phyloP scores from a whole-genome alignment of 495 filamentous ascomycete genomes.

The Durotheca rogersii region DNA sequence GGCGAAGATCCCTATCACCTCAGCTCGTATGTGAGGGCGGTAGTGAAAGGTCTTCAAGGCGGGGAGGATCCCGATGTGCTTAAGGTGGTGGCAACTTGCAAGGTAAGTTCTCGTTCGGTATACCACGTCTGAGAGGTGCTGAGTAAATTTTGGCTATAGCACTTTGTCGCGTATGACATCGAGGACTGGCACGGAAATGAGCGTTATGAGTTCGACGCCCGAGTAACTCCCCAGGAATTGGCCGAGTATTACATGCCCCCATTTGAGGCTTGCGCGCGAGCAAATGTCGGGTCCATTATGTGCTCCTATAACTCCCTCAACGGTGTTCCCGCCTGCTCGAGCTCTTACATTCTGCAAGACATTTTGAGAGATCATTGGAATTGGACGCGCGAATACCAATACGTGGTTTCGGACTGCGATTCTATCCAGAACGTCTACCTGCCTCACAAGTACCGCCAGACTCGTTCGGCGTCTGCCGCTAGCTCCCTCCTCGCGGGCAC shows the following conservation, averaged over 20 bases:
- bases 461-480: conserved; percentile 48
- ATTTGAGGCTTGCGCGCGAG: conserved; percentile 51
- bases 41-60: conserved; percentile 61
- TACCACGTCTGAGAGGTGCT: not conserved
- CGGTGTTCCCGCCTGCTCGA: conserved; percentile 56
- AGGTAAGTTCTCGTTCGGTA: conserved; percentile 8
- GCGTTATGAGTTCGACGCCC: conserved; percentile 55
- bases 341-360: conserved; percentile 56
- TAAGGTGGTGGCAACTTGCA: conserved; percentile 59
- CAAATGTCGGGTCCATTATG: conserved; percentile 58
- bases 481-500: conserved; percentile 57
- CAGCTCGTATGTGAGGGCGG: conserved; percentile 53
- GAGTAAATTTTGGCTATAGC: conserved; percentile 32
- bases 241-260: conserved; percentile 55
- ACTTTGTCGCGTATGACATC: conserved; percentile 61
- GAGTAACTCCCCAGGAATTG: conserved; percentile 54
- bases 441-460: conserved; percentile 52
- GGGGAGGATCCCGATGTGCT: conserved; percentile 39
- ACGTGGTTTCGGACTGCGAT: conserved; percentile 58
- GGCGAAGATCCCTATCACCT: conserved; percentile 61
- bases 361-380: conserved; percentile 56
- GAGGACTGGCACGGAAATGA: conserved; percentile 55
- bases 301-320: conserved; percentile 62
- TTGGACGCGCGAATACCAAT: conserved; percentile 56
- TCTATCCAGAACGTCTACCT: conserved; percentile 58